Base-by-base conservation (phyloP, 1,284 basidiomycete genomes). In the Irpex sp. region DNA sequence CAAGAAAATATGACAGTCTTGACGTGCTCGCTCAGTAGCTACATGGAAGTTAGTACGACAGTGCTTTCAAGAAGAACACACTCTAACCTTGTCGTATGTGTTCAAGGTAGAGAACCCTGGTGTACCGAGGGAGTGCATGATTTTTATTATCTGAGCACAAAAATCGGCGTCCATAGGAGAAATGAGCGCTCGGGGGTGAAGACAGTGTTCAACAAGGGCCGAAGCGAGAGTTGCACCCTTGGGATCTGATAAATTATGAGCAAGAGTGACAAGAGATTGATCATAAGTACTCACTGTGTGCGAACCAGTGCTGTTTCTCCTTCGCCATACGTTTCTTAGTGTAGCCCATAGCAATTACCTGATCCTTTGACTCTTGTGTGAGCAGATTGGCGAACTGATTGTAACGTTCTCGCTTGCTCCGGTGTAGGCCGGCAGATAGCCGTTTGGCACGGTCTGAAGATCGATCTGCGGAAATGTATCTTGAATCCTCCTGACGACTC, bases 151-250 rank as follows among this genome's bases (percentile, higher is more conserved):
- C 69, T 94, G 91, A 6, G 94, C 92, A 64, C 96, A 94, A 68
- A 91, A 99, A 61, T 97, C 91, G 8, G 97, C 97, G 75, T 99
- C 97, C 84, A 96, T 94, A 0, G 96, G 95, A 0, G 96, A 97
- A 13, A 98, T 80, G 47, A 97, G 81, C 64, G 92, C 93, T 36
- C 97, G 88, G 2, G 97, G 97, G 71, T 94, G 90, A 67, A 99
- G 85, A 75, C 97, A 99, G 72, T 96, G 87, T 73, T 98, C 94
- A 60, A 95, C 87, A 51, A 97, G 77, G 17, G 87, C 80, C 37
- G 83, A 79, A 26, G 86, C 83, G 49, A 93, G 78, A 11, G 78
- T 71, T 4, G 75, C 73, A 8, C 82, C 80, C 69, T 84, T 86
- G 19, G 82, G 78, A 56, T 76, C 85, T 81, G 40, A 5, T 2